Evolutionary conservation across 2,329 filamentous ascomycete species (phyloP).

Genomic region (Emydomyces testavorans): DNA sequence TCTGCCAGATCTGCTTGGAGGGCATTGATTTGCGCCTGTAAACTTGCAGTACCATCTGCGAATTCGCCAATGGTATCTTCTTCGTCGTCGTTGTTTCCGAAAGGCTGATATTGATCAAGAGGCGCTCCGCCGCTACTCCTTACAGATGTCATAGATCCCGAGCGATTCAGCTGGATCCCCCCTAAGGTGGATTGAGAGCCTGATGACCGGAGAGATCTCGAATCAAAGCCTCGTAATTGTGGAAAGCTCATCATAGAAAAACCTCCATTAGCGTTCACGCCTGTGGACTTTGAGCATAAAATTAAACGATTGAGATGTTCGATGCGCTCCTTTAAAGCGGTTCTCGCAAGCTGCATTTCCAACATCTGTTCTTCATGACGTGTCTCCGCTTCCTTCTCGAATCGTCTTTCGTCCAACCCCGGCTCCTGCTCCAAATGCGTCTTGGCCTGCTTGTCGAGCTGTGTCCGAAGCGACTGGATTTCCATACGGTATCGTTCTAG

Average conservation of each 20-base stretch:
- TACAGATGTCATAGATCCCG: conserved; percentile 55
- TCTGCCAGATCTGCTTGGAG: conserved; percentile 90
- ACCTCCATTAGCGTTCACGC: conserved; percentile 68
- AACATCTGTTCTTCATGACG: conserved; percentile 95
- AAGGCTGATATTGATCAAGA: conserved; percentile 22
- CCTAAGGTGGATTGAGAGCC: conserved; percentile 51
- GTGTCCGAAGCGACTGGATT: conserved; percentile 66
- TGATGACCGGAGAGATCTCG: conserved; percentile 56
- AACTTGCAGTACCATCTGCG: conserved; percentile 71
- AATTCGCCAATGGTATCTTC: conserved; percentile 69
- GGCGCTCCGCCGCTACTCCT: conserved; percentile 31
- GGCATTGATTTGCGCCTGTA: conserved; percentile 77
- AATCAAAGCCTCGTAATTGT: conserved; percentile 23
- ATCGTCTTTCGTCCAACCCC: conserved; percentile 42
- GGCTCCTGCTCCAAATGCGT: conserved; percentile 48
- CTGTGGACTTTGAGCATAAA: conserved; percentile 86
- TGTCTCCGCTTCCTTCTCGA: conserved; percentile 68
- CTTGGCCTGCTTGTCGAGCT: conserved; percentile 74
- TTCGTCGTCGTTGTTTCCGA: conserved; percentile 46
- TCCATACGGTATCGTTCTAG: conserved; percentile 90
- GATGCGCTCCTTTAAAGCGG: conserved; percentile 91
- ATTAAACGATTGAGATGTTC: conserved; percentile 94
- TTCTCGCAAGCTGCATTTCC: conserved; percentile 94
- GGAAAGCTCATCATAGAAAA: conserved; percentile 44
- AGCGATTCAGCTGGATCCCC: conserved; percentile 48